Base-by-base conservation (phyloP, 2,329 filamentous ascomycete species). In the Sporothrix globosa region DNA sequence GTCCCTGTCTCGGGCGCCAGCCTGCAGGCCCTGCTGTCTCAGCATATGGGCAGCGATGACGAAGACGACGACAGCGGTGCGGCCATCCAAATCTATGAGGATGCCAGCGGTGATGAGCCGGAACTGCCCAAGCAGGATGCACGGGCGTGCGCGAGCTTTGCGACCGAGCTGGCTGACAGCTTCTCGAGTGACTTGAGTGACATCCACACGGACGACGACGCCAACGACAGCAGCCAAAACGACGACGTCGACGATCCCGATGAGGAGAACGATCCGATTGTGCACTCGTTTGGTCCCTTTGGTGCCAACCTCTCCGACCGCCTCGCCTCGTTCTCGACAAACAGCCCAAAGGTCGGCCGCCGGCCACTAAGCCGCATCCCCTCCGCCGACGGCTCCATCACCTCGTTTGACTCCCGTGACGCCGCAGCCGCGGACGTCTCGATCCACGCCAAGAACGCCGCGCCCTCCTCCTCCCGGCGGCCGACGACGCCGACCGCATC, bases 231-330 rank as follows among this genome's bases (percentile, higher is more conserved):
- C 14, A 81, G 93, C 34, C 90, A 92, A 61, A 89, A 93, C 21
- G 90, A 92, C 67, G 90, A 91, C 1, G 82, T 93, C 27, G 90
- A 92, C 63, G 89, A 97, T 73, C 90, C 92, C 0, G 91, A 95
- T 75, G 94, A 97, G 82, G 95, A 98, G 80, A 97, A 97, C 74
- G 96, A 98, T 75, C 94, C 94, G 2, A 89, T 97, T 69, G 84
- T 97, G 21, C 92, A 96, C 79, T 97, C 94, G 0, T 97, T 97
- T 75, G 94, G 93, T 19, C 93, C 93, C 0, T 97, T 92, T 77
- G 93, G 93, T 54, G 91, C 92, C 69, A 92, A 97, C 77, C 85
- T 97, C 50, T 88, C 95, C n/a, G 88, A 88, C 72, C 90, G 92
- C 34, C 86, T 97, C 79, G 91, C 92, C 27, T 92, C 91, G 2